Conservation (phyloP, 1,284 basidiomycete genomes). For the Ceratobasidium sp. region DNA sequence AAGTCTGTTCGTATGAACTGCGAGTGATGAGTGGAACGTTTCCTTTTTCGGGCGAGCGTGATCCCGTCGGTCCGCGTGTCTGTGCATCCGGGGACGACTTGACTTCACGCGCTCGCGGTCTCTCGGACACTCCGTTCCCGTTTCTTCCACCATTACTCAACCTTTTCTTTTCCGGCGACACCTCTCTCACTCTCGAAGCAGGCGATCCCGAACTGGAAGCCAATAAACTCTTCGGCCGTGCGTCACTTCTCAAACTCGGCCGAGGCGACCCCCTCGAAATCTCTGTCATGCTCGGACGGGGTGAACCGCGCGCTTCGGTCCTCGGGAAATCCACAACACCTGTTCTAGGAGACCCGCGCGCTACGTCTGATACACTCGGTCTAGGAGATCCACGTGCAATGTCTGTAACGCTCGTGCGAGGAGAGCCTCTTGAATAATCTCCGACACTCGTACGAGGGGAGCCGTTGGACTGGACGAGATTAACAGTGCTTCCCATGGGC, state of each 20-base stretch:
- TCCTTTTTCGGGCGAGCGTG: constrained; percentile 21
- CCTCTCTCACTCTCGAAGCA: constrained; percentile 5
- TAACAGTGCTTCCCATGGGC: constrained; percentile 30
- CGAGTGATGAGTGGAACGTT: constrained; percentile 17
- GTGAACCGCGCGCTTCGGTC: constrained; percentile 20
- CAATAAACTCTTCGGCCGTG: constrained; percentile 4
- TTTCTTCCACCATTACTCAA: neutral
- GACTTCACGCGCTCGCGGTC: neutral
- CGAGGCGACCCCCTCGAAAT: constrained; percentile 24
- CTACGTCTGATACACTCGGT: constrained; percentile 6
- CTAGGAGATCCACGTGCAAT: constrained; percentile 26
- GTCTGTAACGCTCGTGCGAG: neutral
- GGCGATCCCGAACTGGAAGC: constrained; percentile 20
- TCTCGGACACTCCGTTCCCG: neutral
- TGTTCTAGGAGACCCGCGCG: constrained; percentile 6
- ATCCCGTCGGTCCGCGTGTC: neutral
- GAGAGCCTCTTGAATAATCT: neutral
- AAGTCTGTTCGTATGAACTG: constrained; percentile 25
- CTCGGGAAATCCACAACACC: constrained; percentile 16
- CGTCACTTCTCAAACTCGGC: constrained; percentile 19
- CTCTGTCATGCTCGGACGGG: constrained; percentile 32
- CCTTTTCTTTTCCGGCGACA: constrained; percentile 26
- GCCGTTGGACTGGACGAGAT: constrained; percentile 5
- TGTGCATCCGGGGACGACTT: neutral
- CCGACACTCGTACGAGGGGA: constrained; percentile 22